Conservation (phyloP, 352 stramenopile species). For the Phytopythium helicoides region DNA sequence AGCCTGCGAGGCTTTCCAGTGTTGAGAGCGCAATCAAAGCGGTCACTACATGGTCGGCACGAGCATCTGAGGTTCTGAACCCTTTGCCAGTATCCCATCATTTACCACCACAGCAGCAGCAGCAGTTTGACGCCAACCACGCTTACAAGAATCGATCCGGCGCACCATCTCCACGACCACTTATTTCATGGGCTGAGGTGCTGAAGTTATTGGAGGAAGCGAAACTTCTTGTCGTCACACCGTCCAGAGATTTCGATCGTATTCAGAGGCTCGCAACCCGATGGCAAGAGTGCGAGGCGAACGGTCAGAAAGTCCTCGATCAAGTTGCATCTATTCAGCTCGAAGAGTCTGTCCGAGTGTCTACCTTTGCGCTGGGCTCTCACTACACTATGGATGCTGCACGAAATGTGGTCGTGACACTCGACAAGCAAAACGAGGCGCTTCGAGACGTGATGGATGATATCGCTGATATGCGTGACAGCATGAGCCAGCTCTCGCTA, state of each 20-base stretch:
- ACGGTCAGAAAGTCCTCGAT: constrained; percentile 19
- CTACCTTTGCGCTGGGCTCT: constrained; percentile 3
- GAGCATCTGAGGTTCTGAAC: too few species aligned
- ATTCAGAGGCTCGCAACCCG: constrained; percentile 23
- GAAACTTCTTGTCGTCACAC: constrained; percentile 18
- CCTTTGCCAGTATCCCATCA: too few species aligned
- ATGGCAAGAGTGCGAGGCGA: constrained; percentile 22
- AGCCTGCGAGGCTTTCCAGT: not conserved
- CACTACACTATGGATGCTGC: not conserved
- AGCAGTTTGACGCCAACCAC: too few species aligned
- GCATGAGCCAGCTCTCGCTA: not conserved
- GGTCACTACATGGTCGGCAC: too few species aligned
- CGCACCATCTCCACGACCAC: not conserved
- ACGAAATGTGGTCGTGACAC: not conserved
- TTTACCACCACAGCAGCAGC: not conserved
- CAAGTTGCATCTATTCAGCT: constrained; percentile 18
- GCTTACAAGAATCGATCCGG: not conserved
- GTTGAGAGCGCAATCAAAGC: too few species aligned
- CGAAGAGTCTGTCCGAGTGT: constrained; percentile 12
- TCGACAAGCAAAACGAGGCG: constrained; percentile 1
- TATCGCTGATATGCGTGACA: not conserved
- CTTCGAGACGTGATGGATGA: constrained; percentile 1
- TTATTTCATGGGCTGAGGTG: constrained; percentile 7
- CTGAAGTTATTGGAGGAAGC: constrained; percentile 20
- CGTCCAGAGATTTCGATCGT: constrained; percentile 12